Percentiles rank a stretch among this genome's conserved stretches.
phyloP scores from a whole-genome alignment of 352 stramenopile genomes.

The Globisporangium mamillatum region DNA sequence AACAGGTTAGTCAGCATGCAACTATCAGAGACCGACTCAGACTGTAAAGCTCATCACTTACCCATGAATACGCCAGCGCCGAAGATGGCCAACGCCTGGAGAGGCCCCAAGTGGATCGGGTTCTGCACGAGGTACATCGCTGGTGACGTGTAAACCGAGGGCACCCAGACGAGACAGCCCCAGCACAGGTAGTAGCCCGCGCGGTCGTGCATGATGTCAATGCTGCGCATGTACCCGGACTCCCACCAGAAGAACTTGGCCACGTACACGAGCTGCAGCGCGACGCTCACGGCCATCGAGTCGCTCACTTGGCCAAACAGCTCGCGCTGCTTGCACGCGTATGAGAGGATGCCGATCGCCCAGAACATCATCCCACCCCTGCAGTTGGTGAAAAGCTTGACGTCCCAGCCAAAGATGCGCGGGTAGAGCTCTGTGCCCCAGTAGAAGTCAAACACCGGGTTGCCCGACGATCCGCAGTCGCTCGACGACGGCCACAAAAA shows the following conservation, averaged over 20 bases:
- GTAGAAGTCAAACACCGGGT: conserved; percentile 95
- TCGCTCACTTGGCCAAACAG: conserved; percentile 77
- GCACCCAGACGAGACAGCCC: conserved; percentile 97
- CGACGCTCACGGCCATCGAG: conserved; percentile 86
- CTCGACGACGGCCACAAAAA: conserved; percentile 82
- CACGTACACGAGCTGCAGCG: conserved; percentile 93
- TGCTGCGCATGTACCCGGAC: conserved; percentile 95
- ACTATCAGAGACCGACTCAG: neutral
- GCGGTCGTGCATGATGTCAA: conserved; percentile 96
- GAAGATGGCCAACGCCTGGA: conserved; percentile 50
- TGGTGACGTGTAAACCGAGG: conserved; percentile 95
- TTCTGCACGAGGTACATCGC: conserved; percentile 92
- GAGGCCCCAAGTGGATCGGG: conserved; percentile 60
- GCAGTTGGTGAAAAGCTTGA: conserved; percentile 98
- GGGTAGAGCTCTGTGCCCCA: conserved; percentile 98
- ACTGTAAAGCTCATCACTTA: conserved; percentile 35
- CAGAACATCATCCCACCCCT: conserved; percentile 97
- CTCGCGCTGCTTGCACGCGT: conserved; percentile 87
- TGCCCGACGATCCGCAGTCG: conserved; percentile 92
- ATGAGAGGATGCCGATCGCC: conserved; percentile 89
- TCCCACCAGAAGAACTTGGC: conserved; percentile 98
- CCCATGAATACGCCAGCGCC: conserved; percentile 73
- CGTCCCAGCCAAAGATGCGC: conserved; percentile 87
- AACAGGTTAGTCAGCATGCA: neutral
- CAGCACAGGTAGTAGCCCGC: conserved; percentile 96